phyloP scores from a whole-genome alignment of 2,329 filamentous ascomycete species.

The Fusarium pseudonygamai region DNA sequence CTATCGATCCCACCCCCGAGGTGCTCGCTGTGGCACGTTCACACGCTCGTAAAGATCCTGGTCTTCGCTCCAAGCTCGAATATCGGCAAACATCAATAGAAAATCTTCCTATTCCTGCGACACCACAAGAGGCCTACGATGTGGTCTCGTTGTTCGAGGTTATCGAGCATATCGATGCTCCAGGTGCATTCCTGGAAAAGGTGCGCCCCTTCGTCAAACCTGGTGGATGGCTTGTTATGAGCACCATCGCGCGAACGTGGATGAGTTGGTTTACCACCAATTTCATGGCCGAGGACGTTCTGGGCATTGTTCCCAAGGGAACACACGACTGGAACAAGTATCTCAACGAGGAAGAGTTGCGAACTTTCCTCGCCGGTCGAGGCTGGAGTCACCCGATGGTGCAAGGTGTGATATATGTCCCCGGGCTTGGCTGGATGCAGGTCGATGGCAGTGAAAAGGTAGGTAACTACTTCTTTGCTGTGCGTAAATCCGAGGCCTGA shows the following conservation, averaged over 20 bases:
- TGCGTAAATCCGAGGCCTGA: constrained; percentile 59
- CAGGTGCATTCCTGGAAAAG: constrained; percentile 75
- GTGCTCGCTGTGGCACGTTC: constrained; percentile 79
- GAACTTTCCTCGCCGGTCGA: constrained; percentile 61
- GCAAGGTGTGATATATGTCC: constrained; percentile 90
- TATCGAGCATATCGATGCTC: constrained; percentile 87
- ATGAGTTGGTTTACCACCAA: constrained; percentile 93
- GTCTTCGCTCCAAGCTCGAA: constrained; percentile 68
- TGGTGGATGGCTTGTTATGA: constrained; percentile 91
- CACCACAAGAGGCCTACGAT: constrained; percentile 68
- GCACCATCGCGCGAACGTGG: constrained; percentile 91
- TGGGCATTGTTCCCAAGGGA: constrained; percentile 87
- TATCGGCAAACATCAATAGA: constrained; percentile 86
- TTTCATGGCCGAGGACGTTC: constrained; percentile 85
- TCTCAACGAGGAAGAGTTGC: constrained; percentile 84
- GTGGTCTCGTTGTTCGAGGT: constrained; percentile 93
- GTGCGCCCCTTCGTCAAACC: constrained; percentile 82
- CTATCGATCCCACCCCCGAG: constrained; percentile 79
- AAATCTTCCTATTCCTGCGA: constrained; percentile 60
- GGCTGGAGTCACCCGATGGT: constrained; percentile 69
- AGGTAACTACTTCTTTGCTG: constrained; percentile 96
- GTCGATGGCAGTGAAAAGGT: constrained; percentile 82
- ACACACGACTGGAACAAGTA: constrained; percentile 99
- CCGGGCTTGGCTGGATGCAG: constrained; percentile 88
- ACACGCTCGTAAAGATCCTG: constrained; percentile 80